Evolutionary conservation across 139 green algal genomes (phyloP).

Genomic region (Chlamydomonas incerta): DNA sequence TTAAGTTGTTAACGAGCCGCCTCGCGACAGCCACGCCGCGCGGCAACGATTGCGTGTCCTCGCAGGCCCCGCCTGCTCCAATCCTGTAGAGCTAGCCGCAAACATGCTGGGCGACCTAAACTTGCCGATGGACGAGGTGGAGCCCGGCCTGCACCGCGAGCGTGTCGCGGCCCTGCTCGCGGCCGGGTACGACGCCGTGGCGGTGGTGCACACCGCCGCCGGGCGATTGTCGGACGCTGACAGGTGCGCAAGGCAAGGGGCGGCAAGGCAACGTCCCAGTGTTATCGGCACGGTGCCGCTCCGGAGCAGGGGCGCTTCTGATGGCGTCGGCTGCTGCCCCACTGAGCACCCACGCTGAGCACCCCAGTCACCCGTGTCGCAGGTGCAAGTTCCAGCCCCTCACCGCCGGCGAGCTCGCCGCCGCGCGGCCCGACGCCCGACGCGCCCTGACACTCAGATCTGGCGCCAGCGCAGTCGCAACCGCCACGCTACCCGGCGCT

Average conservation of each 20-base stretch:
- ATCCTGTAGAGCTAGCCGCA: too few relatives aligned
- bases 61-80: too few relatives aligned
- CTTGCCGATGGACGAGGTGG: constrained; percentile 23
- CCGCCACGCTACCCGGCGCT: neutral
- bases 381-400: neutral
- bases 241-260: constrained; percentile 41
- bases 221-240: constrained; percentile 51
- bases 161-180: constrained; percentile 36
- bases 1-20: too few relatives aligned
- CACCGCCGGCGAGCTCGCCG: neutral
- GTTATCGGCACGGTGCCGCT: too few relatives aligned
- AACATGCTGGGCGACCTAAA: constrained; percentile 46
- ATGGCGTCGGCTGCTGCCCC: too few relatives aligned
- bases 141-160: constrained; percentile 49
- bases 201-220: constrained; percentile 38
- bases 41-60: too few relatives aligned
- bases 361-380: too few relatives aligned
- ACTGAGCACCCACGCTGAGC: too few relatives aligned
- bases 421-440: neutral
- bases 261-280: too few relatives aligned
- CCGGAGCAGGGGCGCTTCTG: too few relatives aligned
- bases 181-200: constrained; percentile 58
- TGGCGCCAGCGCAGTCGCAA: neutral
- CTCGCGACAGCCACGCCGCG: too few relatives aligned
- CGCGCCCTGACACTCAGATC: neutral